phyloP scores from a whole-genome alignment of 2,329 filamentous ascomycete species.

The Exophiala xenobiotica region DNA sequence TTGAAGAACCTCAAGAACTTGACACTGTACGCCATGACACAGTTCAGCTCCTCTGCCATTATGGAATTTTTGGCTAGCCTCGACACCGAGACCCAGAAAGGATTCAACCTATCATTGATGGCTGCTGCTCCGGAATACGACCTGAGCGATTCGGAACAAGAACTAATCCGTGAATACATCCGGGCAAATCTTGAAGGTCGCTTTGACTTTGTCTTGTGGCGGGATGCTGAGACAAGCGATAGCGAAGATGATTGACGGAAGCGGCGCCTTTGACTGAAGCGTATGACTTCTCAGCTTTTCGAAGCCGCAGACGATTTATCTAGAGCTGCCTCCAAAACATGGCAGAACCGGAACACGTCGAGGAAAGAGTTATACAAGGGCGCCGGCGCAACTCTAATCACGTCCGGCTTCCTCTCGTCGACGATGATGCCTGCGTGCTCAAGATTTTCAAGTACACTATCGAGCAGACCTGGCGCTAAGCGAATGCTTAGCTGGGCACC shows the following conservation, averaged over 20 bases:
- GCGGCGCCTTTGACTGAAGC: background rate
- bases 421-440: slow-evolving; percentile 70
- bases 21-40: slow-evolving; percentile 35
- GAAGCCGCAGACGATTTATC: slow-evolving; percentile 1
- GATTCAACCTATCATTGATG: slow-evolving; percentile 35
- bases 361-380: slow-evolving; percentile 79
- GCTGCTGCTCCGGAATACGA: slow-evolving; percentile 29
- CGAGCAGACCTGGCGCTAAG: slow-evolving; percentile 66
- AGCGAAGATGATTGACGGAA: slow-evolving; percentile 29
- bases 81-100: slow-evolving; percentile 32
- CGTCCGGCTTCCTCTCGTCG: slow-evolving; percentile 81
- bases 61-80: slow-evolving; percentile 35
- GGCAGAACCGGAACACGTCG: slow-evolving; percentile 64
- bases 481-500: slow-evolving; percentile 78
- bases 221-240: slow-evolving; percentile 27
- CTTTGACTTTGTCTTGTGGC: slow-evolving; percentile 31
- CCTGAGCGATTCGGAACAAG: slow-evolving; percentile 33
- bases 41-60: slow-evolving; percentile 36
- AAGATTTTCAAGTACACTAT: slow-evolving; percentile 63
- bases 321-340: slow-evolving; percentile 21
- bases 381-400: slow-evolving; percentile 78
- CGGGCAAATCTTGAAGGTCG: slow-evolving; percentile 25
- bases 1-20: slow-evolving; percentile 33
- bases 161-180: slow-evolving; percentile 33
- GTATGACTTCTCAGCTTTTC: background rate